phyloP scores from a whole-genome alignment of 2,329 filamentous ascomycete species.

The Diaporthe vaccinii region DNA sequence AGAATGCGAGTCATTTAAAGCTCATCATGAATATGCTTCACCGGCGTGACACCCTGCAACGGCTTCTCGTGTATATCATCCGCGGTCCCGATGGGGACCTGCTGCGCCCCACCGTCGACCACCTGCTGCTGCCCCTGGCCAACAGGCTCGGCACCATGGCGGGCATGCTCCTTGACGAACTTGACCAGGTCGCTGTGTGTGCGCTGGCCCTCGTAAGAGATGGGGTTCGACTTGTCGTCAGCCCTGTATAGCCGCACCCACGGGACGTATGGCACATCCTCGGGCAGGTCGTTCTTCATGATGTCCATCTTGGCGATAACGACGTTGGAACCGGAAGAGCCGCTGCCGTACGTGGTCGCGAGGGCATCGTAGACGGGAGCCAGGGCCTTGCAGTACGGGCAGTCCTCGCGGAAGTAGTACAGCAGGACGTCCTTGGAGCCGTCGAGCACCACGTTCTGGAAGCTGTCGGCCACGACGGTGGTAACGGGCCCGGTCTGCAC shows the following conservation, averaged over 20 bases:
- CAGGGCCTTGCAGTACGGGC: slow-evolving; percentile 98
- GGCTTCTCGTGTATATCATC: slow-evolving; percentile 62
- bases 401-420: slow-evolving; percentile 99
- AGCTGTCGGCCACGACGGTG: slow-evolving; percentile 92
- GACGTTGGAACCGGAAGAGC: slow-evolving; percentile 85
- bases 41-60: slow-evolving; percentile 31
- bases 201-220: slow-evolving; percentile 90
- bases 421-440: slow-evolving; percentile 96
- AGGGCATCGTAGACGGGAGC: slow-evolving; percentile 97
- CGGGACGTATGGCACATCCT: slow-evolving; percentile 97
- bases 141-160: slow-evolving; percentile 80
- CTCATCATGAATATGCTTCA: slow-evolving; percentile 73
- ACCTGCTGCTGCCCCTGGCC: slow-evolving; percentile 70
- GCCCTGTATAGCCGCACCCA: slow-evolving; percentile 99
- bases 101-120: slow-evolving; percentile 61
- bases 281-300: slow-evolving; percentile 94
- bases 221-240: slow-evolving; percentile 84
- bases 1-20: slow-evolving; percentile 67
- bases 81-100: slow-evolving; percentile 61
- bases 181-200: slow-evolving; percentile 91
- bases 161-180: slow-evolving; percentile 96
- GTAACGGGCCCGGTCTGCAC: slow-evolving; percentile 89
- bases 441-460: slow-evolving; percentile 91
- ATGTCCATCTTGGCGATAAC: slow-evolving; percentile 98
- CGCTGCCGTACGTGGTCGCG: slow-evolving; percentile 79